Base-by-base conservation (phyloP, 371 early-diverging fungal genomes). In the Gilbertella persicaria region DNA sequence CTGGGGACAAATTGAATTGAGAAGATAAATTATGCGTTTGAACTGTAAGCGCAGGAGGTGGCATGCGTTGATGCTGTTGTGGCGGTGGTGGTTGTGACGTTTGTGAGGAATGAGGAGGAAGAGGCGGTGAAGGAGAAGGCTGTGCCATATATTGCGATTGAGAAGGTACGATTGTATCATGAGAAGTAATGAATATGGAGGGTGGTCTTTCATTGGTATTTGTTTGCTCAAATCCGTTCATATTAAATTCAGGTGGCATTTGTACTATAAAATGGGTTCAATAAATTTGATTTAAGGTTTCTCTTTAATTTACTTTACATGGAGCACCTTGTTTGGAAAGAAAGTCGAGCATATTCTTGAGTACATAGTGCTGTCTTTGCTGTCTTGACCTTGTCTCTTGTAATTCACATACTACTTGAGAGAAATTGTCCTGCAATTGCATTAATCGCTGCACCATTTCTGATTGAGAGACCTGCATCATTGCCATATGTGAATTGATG, bases 371-470 rank as follows among this genome's bases (percentile, higher is more conserved):
- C 49, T 88, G 90, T 14, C 67, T 60, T 23, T 51, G 58, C 42
- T 86, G 87, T 45, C 73, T 83, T 45, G 78, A 71, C 39, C 79
- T 83, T 0, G 85, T 83, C 43, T 91, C 91, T 8, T 70, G 67
- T 42, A 92, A 70, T 58, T 93, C 92, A 23, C 83, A 69, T 9
- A 81, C 72, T 14, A 91, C 79, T 55, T 86, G 84, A 9, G 64
- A 60, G 55, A 88, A 82, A 43, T 80, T 84, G 36, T 85, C 82
- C 55, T 90, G 86, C 7, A 93, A 73, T 21, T 83, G 80, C n/a
- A 73, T 68, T 29, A 92, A 66, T 58, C 88, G 83, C 62, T 85
- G 83, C 42, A 79, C 62, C 56, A 91, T 74, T 41, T 89, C 88
- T 13, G 75, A 64, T 55, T 89, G 90, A 7, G 85, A 76, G 10